Evolutionary conservation across 2,329 filamentous ascomycete genomes (phyloP).

Genomic region (Penicillium brevicompactum): DNA sequence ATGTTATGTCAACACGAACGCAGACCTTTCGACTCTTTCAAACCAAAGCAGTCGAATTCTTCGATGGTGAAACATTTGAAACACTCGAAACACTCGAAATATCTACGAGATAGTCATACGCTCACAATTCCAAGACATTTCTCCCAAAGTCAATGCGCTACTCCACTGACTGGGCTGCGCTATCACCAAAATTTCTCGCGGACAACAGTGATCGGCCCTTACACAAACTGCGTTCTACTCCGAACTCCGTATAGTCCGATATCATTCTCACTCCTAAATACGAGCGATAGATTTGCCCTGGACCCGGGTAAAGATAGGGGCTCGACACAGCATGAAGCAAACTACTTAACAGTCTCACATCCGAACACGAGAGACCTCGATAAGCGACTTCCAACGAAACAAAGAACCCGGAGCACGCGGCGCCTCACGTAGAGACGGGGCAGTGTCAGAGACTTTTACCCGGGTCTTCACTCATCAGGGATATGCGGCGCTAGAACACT

Average conservation of each 20-base stretch:
- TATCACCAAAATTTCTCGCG: not conserved
- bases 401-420: constrained; percentile 4
- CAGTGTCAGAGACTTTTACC: constrained; percentile 21
- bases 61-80: not conserved
- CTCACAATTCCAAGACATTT: no score
- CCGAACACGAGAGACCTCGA: not conserved
- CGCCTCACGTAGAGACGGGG: constrained; percentile 16
- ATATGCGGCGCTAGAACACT: constrained; percentile 6
- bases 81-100: not conserved
- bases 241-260: no score
- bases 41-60: no score
- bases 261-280: not conserved
- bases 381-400: constrained; percentile 6
- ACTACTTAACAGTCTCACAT: not conserved
- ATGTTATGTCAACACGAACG: not conserved
- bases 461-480: constrained; percentile 1
- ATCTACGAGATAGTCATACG: not conserved
- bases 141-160: no score
- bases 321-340: no score
- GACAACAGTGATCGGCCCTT: not conserved
- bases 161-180: no score
- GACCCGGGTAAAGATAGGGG: not conserved
- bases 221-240: not conserved
- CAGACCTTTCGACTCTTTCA: not conserved
- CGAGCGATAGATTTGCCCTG: not conserved